A percentile compares a stretch with the other conserved stretches of the same genome.
Conservation (phyloP, 768 basidiomycete species). For the Tephrocybe sp. region DNA sequence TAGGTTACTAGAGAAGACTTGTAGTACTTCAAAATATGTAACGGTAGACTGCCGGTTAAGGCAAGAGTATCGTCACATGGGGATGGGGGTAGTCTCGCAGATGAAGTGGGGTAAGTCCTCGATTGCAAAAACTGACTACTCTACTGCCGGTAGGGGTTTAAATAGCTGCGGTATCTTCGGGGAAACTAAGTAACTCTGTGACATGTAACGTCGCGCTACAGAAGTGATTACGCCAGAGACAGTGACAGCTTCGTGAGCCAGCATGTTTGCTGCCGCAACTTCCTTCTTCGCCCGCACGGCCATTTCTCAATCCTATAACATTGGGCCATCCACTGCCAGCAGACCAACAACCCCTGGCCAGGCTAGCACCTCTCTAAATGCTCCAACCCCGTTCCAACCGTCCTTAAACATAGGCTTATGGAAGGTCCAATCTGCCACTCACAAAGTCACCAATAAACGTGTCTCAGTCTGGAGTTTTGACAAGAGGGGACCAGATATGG, state of each 20-base stretch:
- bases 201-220: too few relatives aligned
- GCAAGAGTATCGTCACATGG: too few relatives aligned
- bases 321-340: conserved; percentile 45
- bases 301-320: conserved; percentile 77
- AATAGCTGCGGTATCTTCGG: too few relatives aligned
- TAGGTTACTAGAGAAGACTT: too few relatives aligned
- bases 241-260: conserved; percentile 1
- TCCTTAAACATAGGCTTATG: conserved; percentile 79
- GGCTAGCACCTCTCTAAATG: conserved; percentile 25
- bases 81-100: too few relatives aligned
- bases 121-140: too few relatives aligned
- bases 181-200: too few relatives aligned
- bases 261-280: conserved; percentile 78
- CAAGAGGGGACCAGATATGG: conserved; percentile 73
- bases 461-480: conserved; percentile 94
- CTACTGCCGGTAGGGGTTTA: too few relatives aligned
- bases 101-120: too few relatives aligned
- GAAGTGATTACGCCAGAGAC: too few relatives aligned
- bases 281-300: conserved; percentile 81
- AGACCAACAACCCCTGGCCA: conserved; percentile 50
- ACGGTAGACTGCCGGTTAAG: too few relatives aligned
- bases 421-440: conserved; percentile 82
- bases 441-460: conserved; percentile 86
- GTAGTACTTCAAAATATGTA: too few relatives aligned
- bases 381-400: conserved; percentile 44